Percentiles rank a stretch among this genome's conserved stretches.
phyloP scores from a whole-genome alignment of 148 eudicot genomes.

The Polygonum maritimum region DNA sequence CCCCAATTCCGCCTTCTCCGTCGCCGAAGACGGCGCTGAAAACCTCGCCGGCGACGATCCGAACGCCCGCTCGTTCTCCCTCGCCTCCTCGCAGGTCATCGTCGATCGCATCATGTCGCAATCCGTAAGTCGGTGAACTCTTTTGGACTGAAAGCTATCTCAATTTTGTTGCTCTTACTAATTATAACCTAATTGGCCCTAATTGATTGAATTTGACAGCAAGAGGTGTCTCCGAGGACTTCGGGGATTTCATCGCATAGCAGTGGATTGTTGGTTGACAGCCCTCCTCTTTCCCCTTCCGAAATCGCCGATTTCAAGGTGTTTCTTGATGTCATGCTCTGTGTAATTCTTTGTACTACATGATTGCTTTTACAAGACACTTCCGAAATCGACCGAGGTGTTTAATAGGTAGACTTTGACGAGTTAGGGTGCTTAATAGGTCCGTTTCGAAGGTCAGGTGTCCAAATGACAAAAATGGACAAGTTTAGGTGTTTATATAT shows the following conservation, averaged over 20 bases:
- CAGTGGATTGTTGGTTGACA: conserved; percentile 36
- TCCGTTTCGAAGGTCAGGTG: no score
- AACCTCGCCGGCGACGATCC: conserved; percentile 32
- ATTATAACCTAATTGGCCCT: background rate
- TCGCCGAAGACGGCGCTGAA: conserved; percentile 21
- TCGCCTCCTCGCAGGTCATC: conserved; percentile 68
- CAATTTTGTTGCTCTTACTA: background rate
- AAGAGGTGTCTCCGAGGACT: conserved; percentile 89
- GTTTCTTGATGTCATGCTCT: background rate
- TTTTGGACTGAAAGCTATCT: background rate
- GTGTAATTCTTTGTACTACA: background rate
- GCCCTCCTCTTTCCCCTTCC: background rate
- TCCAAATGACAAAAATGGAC: no score
- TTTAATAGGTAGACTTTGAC: no score
- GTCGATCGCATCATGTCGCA: conserved; percentile 92
- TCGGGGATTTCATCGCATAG: conserved; percentile 89
- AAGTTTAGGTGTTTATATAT: no score
- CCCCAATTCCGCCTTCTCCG: conserved; percentile 16
- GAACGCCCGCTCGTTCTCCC: conserved; percentile 52
- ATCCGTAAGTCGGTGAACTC: conserved; percentile 39
- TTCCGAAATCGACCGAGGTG: background rate
- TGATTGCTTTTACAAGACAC: background rate
- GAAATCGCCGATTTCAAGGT: conserved; percentile 47
- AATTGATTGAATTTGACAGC: conserved; percentile 31
- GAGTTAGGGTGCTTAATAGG: no score